Conservation (phyloP, 1,139 yeast genomes). For the Pichia sp. region DNA sequence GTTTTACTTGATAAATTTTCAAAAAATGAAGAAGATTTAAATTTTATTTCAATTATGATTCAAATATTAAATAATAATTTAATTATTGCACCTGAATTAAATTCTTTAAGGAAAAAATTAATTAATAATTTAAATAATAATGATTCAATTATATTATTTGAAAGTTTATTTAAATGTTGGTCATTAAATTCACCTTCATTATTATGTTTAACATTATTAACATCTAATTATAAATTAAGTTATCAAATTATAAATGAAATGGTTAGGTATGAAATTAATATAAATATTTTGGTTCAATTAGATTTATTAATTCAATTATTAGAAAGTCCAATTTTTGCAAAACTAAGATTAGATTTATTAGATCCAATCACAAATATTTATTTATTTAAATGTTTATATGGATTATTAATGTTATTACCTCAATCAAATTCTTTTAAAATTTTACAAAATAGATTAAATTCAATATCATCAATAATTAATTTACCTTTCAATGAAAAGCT, state of each 20-base stretch:
- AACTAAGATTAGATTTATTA: constrained; percentile 74
- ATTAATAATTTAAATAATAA: constrained; percentile 21
- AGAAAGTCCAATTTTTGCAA: constrained; percentile 86
- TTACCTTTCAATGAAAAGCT: constrained; percentile 17
- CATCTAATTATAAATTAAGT: constrained; percentile 87
- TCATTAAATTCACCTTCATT: constrained; percentile 89
- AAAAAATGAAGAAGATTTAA: constrained; percentile 39
- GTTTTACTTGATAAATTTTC: constrained; percentile 45
- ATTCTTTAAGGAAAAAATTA: constrained; percentile 61
- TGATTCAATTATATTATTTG: constrained; percentile 61
- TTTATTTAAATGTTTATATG: constrained; percentile 82
- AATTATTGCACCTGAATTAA: constrained; percentile 81
- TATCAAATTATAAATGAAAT: constrained; percentile 66
- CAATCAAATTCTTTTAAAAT: constrained; percentile 90
- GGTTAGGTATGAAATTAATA: constrained; percentile 48
- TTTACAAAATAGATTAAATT: constrained; percentile 66
- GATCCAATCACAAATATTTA: constrained; percentile 83
- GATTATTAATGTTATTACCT: constrained; percentile 88
- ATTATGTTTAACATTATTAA: constrained; percentile 73
- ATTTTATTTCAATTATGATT: constrained; percentile 73
- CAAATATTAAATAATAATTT: constrained; percentile 84
- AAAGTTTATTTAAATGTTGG: constrained; percentile 83
- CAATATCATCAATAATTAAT: constrained; percentile 36
- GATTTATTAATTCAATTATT: constrained; percentile 50
- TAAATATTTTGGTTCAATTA: constrained; percentile 46